These are phyloP conservation scores for Chaetoscypha palmicola DNA, from an alignment of 2,329 filamentous ascomycete species.

Conservation along the genomic window DNA sequence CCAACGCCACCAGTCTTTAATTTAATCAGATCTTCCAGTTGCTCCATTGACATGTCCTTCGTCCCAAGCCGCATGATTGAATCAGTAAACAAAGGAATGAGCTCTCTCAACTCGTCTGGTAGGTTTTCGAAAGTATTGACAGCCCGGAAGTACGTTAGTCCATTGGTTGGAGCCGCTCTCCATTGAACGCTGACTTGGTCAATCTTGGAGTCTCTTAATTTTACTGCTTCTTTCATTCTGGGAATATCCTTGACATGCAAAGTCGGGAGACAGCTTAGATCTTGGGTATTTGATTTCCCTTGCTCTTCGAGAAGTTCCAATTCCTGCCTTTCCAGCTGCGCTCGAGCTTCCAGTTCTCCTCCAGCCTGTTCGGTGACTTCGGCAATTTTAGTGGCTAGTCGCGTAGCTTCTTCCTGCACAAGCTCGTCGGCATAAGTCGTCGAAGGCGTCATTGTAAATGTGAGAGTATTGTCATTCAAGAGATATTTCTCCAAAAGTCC, in stretches of 20 bases:
- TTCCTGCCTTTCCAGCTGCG: constrained; percentile 70
- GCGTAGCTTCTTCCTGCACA: constrained; percentile 65
- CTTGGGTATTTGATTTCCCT: constrained; percentile 74
- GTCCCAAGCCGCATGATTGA: constrained; percentile 91
- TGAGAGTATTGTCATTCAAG: constrained; percentile 76
- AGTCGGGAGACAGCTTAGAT: constrained; percentile 81
- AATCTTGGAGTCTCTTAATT: constrained; percentile 56
- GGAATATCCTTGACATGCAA: constrained; percentile 87
- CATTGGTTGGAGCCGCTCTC: constrained; percentile 90
- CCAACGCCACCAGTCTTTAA: constrained; percentile 89
- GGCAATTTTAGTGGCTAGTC: constrained; percentile 68
- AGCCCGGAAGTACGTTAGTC: constrained; percentile 90
- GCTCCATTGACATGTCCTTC: constrained; percentile 80
- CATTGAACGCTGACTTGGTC: constrained; percentile 70
- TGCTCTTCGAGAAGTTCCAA: constrained; percentile 74
- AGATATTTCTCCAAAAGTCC: constrained; percentile 82
- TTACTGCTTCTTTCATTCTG: constrained; percentile 57
- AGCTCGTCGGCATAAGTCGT: constrained; percentile 67
- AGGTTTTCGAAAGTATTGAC: constrained; percentile 73
- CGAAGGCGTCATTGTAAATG: constrained; percentile 91
- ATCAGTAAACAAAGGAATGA: constrained; percentile 87
- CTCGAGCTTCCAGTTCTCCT: constrained; percentile 62
- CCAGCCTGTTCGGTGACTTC: constrained; percentile 63
- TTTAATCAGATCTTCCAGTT: constrained; percentile 93
- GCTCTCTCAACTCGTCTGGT: constrained; percentile 73